Base-by-base conservation (phyloP, 352 stramenopile genomes). In the Chrysophaeum taylorii region DNA sequence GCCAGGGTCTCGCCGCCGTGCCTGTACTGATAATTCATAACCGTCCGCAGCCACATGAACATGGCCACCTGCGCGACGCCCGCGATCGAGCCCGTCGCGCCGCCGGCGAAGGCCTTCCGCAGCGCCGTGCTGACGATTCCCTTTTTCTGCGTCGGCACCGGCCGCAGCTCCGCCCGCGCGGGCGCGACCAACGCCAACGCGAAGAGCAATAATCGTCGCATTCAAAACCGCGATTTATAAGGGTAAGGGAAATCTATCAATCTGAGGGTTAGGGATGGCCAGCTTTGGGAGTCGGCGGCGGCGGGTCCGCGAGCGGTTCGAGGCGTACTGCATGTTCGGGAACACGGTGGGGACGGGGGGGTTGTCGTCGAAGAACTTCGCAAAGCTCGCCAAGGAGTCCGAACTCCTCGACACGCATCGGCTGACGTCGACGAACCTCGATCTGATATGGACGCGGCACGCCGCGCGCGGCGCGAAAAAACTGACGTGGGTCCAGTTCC, bases 1-100 rank as follows among this genome's bases (percentile, higher is more conserved):
- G 78, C 79, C 39, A 33, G 37, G 0, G 89, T 75, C 48, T 78
- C 81, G 27, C 81, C 84, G 35, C 81, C 83, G 68, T 89, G 87
- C 53, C 84, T 75, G 79, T 91, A 93, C 75, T 91, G 84, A 73
- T 91, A 90, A 74, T 92, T 93, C 77, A 92, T 88, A 14, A 78
- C 77, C 2, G 87, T 94, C 33, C 87, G 71, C 21, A 92, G 62
- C 87, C 87, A 94, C 87, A 94, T 94, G 33, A 93, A 73, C 52
- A 73, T 80, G 23, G 79, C 72, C 18, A 94, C 87, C 79, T 94
- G 87, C 37, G 91, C 66, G 0, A 89, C 75, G 25, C 82, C 79
- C 25, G 87, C 78, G 25, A 71, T 68, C 2, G 77, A 79, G 29
- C 77, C 79, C 14, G 70, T 62, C 41, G 53, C 15, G 38, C 27